phyloP scores from a whole-genome alignment of 1,284 basidiomycete species.

The Moniliophthora roreri region DNA sequence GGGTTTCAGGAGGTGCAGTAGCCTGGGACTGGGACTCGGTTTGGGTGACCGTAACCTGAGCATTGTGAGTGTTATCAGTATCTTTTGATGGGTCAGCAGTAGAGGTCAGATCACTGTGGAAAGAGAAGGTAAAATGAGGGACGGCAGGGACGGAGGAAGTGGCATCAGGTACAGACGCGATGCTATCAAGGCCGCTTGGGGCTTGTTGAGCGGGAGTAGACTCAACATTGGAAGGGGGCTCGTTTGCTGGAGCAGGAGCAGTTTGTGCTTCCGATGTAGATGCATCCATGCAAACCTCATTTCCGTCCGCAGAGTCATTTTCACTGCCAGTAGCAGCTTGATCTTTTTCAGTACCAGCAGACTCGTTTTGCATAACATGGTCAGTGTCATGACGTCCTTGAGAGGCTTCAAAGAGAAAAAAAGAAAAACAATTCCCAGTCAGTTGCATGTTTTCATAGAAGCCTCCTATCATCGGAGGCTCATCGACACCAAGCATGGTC shows the following conservation, averaged over 20 bases:
- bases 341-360: slow-evolving; percentile 17
- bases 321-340: slow-evolving; percentile 22
- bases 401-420: slow-evolving; percentile 28
- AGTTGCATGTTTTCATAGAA: slow-evolving; percentile 44
- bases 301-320: slow-evolving; percentile 8
- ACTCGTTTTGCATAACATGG: slow-evolving; percentile 30
- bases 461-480: slow-evolving; percentile 33
- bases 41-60: not conserved
- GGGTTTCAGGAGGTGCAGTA: slow-evolving; percentile 24
- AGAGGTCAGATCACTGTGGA: slow-evolving; percentile 7
- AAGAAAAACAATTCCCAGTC: slow-evolving; percentile 38
- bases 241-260: not conserved
- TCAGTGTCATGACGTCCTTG: slow-evolving; percentile 53
- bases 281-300: slow-evolving; percentile 15
- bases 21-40: slow-evolving; percentile 35
- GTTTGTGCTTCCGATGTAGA: slow-evolving; percentile 15
- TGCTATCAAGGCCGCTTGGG: not conserved
- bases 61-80: slow-evolving; percentile 24
- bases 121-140: slow-evolving; percentile 19
- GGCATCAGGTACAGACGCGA: slow-evolving; percentile 17
- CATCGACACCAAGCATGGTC: slow-evolving; percentile 35
- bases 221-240: not conserved
- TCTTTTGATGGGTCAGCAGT: slow-evolving; percentile 34
- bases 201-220: not conserved
- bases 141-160: slow-evolving; percentile 15